Conservation (phyloP, 352 stramenopile species). For the Phytophthora sp. region DNA sequence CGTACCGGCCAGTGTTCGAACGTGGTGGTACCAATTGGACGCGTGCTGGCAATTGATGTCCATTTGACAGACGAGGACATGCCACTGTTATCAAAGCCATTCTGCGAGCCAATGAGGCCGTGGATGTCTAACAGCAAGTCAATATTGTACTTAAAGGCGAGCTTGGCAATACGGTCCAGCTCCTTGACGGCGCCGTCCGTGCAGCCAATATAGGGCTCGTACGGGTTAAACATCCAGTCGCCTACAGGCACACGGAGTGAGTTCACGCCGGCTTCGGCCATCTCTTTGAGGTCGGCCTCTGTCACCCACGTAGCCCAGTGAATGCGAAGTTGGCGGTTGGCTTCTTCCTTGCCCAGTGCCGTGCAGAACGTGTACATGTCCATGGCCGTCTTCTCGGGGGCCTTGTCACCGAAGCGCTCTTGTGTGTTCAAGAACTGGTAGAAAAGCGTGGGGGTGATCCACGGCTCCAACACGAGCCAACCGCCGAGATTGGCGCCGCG, state of each 20-base stretch:
- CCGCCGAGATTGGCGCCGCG: slow-evolving; percentile 94
- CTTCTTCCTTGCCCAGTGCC: slow-evolving; percentile 86
- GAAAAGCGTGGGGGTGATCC: slow-evolving; percentile 95
- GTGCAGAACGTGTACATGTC: slow-evolving; percentile 93
- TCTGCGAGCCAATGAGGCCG: slow-evolving; percentile 91
- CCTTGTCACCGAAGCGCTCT: slow-evolving; percentile 72
- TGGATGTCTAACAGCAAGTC: slow-evolving; percentile 94
- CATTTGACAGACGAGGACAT: slow-evolving; percentile 90
- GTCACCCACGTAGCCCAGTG: slow-evolving; percentile 96
- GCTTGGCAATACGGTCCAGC: slow-evolving; percentile 89
- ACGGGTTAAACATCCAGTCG: slow-evolving; percentile 95
- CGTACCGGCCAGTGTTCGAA: slow-evolving; percentile 95
- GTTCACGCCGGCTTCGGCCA: slow-evolving; percentile 80
- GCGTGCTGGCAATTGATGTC: slow-evolving; percentile 78
- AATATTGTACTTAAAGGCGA: slow-evolving; percentile 87
- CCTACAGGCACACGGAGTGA: slow-evolving; percentile 91
- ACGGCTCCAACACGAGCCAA: slow-evolving; percentile 96
- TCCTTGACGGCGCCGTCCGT: slow-evolving; percentile 92
- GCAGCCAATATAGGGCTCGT: slow-evolving; percentile 94
- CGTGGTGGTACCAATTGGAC: slow-evolving; percentile 82
- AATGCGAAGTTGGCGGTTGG: slow-evolving; percentile 92
- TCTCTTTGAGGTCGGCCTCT: slow-evolving; percentile 89
- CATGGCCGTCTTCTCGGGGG: slow-evolving; percentile 87
- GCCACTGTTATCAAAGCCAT: slow-evolving; percentile 96
- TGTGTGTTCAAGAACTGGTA: slow-evolving; percentile 94